Conservation (phyloP, 176 grass and related monocot genomes). For the Areca catechu region DNA sequence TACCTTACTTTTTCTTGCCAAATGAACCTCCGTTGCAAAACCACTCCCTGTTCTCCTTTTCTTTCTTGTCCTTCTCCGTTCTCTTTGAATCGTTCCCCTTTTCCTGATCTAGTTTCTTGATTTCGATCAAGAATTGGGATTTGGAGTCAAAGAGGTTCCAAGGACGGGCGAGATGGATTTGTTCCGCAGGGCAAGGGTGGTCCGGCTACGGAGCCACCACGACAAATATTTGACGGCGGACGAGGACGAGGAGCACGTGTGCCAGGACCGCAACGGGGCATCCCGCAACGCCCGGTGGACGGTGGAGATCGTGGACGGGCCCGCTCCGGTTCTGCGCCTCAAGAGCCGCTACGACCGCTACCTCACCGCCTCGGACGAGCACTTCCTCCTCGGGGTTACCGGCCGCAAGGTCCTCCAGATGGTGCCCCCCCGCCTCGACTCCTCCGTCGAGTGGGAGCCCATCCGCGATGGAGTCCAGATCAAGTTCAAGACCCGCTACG, state of each 20-base stretch:
- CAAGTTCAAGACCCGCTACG: constrained; percentile 52
- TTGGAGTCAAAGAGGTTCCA: too few relatives aligned
- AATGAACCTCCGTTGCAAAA: too few relatives aligned
- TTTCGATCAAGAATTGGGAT: too few relatives aligned
- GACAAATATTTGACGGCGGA: constrained; percentile 79
- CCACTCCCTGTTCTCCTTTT: too few relatives aligned
- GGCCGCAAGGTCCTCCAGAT: constrained; percentile 69
- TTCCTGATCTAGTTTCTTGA: too few relatives aligned
- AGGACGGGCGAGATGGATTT: constrained; percentile 44
- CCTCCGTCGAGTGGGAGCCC: constrained; percentile 75
- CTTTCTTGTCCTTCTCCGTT: too few relatives aligned
- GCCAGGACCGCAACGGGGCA: constrained; percentile 52
- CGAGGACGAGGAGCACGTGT: constrained; percentile 65
- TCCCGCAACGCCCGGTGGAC: constrained; percentile 57
- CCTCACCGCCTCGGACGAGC: constrained; percentile 82
- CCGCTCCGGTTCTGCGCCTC: constrained; percentile 48
- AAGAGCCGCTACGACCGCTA: constrained; percentile 65
- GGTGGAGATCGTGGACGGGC: constrained; percentile 41
- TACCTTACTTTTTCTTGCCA: too few relatives aligned
- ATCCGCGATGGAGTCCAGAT: constrained; percentile 35
- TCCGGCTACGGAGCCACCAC: constrained; percentile 67
- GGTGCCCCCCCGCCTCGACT: constrained; percentile 41
- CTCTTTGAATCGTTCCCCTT: too few relatives aligned
- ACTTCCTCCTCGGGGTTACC: constrained; percentile 37
- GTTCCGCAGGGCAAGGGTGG: constrained; percentile 52